These are phyloP conservation scores for carrot (Daucus carota) DNA, from an alignment of 129 eudicot genomes.

Conservation along the genomic window DNA sequence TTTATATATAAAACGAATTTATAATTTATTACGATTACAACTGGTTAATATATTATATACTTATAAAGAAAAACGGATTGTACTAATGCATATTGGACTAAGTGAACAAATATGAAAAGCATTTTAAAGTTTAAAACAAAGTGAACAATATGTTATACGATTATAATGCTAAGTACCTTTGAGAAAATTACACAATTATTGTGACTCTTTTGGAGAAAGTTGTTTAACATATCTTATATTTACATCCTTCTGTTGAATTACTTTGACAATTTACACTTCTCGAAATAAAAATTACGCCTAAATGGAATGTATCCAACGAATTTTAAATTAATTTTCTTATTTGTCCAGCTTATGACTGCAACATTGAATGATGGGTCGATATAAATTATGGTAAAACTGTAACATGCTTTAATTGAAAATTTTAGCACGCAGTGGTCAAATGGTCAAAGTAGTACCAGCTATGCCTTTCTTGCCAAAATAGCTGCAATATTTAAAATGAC, in stretches of 20 bases:
- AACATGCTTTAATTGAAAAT: constrained; percentile 5
- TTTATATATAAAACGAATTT: neutral
- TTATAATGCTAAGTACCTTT: neutral
- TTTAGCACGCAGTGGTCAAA: neutral
- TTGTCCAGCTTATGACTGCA: neutral
- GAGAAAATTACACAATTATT: constrained; percentile 4
- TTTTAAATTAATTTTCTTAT: neutral
- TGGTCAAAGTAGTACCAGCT: neutral
- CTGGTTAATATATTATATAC: neutral
- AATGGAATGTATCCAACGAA: neutral
- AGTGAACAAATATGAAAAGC: neutral
- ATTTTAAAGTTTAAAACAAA: constrained; percentile 2
- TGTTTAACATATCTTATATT: neutral
- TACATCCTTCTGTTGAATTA: neutral
- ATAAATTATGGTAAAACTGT: neutral
- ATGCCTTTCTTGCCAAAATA: neutral
- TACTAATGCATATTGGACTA: neutral
- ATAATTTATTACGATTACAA: neutral
- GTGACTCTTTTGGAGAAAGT: neutral
- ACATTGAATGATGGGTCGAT: neutral
- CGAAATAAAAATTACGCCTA: neutral
- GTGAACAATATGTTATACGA: constrained; percentile 5
- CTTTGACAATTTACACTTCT: neutral
- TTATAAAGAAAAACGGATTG: neutral
- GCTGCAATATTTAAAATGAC: neutral